Conservation (phyloP, 108 stramenopile genomes). For the Pseudonitzschia delicatissima region DNA sequence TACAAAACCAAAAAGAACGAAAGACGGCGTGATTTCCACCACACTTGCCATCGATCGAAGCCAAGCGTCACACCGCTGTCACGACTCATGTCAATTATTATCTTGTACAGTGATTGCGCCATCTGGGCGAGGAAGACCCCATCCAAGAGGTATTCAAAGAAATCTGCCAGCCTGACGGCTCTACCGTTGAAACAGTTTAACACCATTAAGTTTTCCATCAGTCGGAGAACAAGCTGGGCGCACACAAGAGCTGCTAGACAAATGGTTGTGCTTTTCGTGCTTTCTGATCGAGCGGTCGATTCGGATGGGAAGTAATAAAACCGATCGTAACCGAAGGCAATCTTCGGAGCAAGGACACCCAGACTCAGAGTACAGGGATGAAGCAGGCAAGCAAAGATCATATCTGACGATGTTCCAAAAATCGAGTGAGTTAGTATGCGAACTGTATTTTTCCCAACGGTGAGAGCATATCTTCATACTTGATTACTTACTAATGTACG, state of each 20-base stretch:
- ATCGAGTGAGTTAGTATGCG: background rate
- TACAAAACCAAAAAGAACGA: slow-evolving; percentile 6
- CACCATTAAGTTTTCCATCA: slow-evolving; percentile 7
- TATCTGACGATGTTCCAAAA: background rate
- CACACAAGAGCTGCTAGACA: slow-evolving; percentile 8
- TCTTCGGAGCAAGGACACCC: slow-evolving; percentile 11
- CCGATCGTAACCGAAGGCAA: slow-evolving; percentile 6
- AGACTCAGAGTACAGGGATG: slow-evolving; percentile 7
- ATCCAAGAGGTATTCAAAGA: slow-evolving; percentile 5
- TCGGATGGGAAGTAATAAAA: slow-evolving; percentile 1
- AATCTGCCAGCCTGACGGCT: slow-evolving; percentile 1
- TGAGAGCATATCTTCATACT: too few relatives aligned
- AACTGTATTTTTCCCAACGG: too few relatives aligned
- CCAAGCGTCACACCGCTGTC: background rate
- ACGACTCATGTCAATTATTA: background rate
- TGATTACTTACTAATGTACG: slow-evolving; percentile 10
- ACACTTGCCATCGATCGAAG: background rate
- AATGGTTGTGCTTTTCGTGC: slow-evolving; percentile 4
- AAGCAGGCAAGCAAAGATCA: slow-evolving; percentile 7
- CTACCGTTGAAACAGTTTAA: background rate
- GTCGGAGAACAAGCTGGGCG: background rate
- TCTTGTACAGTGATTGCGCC: background rate
- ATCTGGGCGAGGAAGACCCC: slow-evolving; percentile 1
- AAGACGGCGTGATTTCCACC: slow-evolving; percentile 10
- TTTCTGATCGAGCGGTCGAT: background rate